These are phyloP conservation scores for Boletus speciosus DNA, from an alignment of 768 basidiomycete genomes.

Conservation along the genomic window DNA sequence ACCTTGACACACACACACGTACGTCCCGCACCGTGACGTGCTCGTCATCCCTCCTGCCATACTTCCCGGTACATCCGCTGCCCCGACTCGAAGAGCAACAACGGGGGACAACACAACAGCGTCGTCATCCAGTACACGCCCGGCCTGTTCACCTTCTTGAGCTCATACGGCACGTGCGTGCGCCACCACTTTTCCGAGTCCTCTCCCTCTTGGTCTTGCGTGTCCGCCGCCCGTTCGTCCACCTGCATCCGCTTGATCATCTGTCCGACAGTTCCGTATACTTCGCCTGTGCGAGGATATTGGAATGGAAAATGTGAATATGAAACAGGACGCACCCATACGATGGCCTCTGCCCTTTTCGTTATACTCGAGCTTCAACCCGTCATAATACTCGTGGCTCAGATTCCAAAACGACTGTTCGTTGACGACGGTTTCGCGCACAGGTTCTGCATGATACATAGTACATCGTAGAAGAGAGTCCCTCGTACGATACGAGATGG, in stretches of 20 bases:
- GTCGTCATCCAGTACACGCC: constrained; percentile 7
- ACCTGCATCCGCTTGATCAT: constrained; percentile 23
- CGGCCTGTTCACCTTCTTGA: not conserved
- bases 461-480: not conserved
- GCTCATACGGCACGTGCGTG: constrained; percentile 12
- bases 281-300: constrained; percentile 15
- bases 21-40: no score
- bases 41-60: constrained; percentile 13
- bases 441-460: constrained; percentile 1
- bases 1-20: no score
- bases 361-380: constrained; percentile 13
- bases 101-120: constrained; percentile 11
- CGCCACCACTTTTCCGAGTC: constrained; percentile 8
- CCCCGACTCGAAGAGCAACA: constrained; percentile 13
- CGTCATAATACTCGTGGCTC: constrained; percentile 20
- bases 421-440: constrained; percentile 15
- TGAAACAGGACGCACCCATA: constrained; percentile 8
- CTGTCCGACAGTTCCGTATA: constrained; percentile 18
- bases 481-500: not conserved
- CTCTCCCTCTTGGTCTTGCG: not conserved
- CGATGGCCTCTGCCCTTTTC: constrained; percentile 9
- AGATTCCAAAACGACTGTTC: constrained; percentile 16
- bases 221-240: not conserved
- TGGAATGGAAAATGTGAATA: not conserved
- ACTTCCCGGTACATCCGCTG: constrained; percentile 9